Evolutionary conservation across 1,284 basidiomycete species (phyloP).

Genomic region (Cryptococcus sp.): DNA sequence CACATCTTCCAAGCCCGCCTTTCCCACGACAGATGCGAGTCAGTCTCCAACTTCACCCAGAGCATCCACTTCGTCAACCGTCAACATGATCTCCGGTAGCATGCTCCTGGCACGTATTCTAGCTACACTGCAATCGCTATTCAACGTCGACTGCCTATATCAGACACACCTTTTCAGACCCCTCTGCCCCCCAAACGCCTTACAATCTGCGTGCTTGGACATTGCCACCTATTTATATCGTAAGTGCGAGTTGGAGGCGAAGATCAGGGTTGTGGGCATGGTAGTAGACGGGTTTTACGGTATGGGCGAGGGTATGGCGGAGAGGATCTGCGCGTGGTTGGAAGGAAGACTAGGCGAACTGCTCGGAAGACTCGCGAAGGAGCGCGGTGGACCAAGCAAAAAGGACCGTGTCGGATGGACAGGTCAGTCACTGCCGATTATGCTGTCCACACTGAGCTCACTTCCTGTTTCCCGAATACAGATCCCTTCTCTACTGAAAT

Average conservation of each 20-base stretch:
- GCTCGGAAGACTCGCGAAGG: conserved; percentile 23
- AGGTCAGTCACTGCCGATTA: conserved; percentile 10
- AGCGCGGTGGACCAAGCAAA: conserved; percentile 17
- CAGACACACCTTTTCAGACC: conserved; percentile 30
- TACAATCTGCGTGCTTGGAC: conserved; percentile 49
- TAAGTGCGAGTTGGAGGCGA: conserved; percentile 44
- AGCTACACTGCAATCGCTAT: conserved; percentile 20
- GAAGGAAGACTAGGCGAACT: conserved; percentile 38
- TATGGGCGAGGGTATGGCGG: conserved; percentile 48
- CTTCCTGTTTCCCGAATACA: background rate
- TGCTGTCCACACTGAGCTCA: background rate
- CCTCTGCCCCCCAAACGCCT: conserved; percentile 38
- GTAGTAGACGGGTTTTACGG: conserved; percentile 36
- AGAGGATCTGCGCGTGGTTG: conserved; percentile 57
- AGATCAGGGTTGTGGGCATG: conserved; percentile 49
- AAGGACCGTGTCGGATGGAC: conserved; percentile 7
- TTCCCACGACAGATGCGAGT: background rate
- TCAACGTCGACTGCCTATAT: conserved; percentile 39
- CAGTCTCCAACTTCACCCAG: background rate
- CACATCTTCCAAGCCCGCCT: conserved; percentile 12
- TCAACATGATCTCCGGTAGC: conserved; percentile 12
- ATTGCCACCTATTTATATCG: conserved; percentile 51
- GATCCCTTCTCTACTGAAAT: conserved; percentile 19
- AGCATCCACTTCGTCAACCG: background rate
- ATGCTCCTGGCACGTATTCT: conserved; percentile 28